Evolutionary conservation across 202 grass and related monocot genomes (phyloP), one percentile per base, ranked within the genome.

Genomic region (Hordeum pubiflorum): DNA sequence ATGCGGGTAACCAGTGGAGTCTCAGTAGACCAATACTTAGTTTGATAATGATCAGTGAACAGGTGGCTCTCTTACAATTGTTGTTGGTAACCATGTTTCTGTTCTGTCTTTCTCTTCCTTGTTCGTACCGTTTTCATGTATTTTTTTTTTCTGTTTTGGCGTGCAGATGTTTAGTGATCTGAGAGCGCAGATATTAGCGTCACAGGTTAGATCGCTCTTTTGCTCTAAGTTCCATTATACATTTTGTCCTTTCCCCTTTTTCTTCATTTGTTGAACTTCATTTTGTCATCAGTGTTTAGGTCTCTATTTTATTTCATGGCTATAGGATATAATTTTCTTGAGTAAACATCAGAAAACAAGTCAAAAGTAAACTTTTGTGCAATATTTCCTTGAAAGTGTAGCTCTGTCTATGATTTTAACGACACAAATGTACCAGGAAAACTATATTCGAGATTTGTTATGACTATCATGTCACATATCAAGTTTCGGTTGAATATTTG

Each of bases 1-100:
- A 99, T 69, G 90, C 83, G 66, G 92, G 92, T 79, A 99, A 99
- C 68, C 96, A 99, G 58, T 99, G 96, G 96, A 99, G 96, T 82
- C 90, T 99, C 81, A 99, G 96, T 80, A 91, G 92, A 73, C 96
- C 96, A 69, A 99, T 91, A 90, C 63, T 99, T 84, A 99, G 96
- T 81, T 85, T 99, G 79, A 96, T 96, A 91, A 86, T 99, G 85
- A 96, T 94, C 78, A 99, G 96, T 74, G 96, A 99, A 81, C 96
- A 99, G 96, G 95, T 98, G 70, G 63, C 63, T 52, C 56, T 63
- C 38, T 68, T 81, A 63, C 64, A 36, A 29, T 71, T 71, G 41
- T 52, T 43, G 17, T 29, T 69, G 52, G 50, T 59, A 41, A 27
- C 36, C 66, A 67, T 37, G 13, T 76, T 26, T 15, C 14, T 70